Conservation (phyloP, 164 flowering plant genomes). For the Vitis rupestris region DNA sequence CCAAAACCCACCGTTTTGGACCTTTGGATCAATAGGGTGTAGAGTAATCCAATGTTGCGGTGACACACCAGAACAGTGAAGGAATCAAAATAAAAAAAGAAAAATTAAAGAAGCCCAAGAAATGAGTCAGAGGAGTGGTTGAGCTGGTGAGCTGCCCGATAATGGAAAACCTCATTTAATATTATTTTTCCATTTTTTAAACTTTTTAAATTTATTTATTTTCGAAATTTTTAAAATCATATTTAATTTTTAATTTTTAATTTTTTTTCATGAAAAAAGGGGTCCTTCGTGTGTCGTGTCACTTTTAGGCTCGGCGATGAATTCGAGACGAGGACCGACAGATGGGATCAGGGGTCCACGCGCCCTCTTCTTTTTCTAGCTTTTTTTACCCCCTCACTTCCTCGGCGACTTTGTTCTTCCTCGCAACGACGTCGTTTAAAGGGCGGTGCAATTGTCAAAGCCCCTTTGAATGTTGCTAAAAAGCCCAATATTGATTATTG, state of each 20-base stretch:
- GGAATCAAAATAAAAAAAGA: slow-evolving; percentile 19
- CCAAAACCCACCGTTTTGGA: slow-evolving; percentile 15
- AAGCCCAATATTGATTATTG: too few species aligned
- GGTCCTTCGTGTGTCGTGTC: slow-evolving; percentile 41
- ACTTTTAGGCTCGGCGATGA: slow-evolving; percentile 28
- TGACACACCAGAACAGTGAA: slow-evolving; percentile 10
- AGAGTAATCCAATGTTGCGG: slow-evolving; percentile 1
- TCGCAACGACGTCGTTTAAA: neutral
- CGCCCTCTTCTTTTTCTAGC: slow-evolving; percentile 8
- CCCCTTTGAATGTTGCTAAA: too few species aligned
- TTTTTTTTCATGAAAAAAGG: slow-evolving; percentile 5
- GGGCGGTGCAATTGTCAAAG: too few species aligned
- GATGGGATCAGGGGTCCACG: slow-evolving; percentile 28
- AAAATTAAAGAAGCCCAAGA: slow-evolving; percentile 13
- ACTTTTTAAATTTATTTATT: neutral
- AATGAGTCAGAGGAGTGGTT: slow-evolving; percentile 66
- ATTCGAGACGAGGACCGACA: slow-evolving; percentile 45
- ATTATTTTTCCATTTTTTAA: slow-evolving; percentile 1
- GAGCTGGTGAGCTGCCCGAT: slow-evolving; percentile 52
- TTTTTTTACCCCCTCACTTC: slow-evolving; percentile 16
- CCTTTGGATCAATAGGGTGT: slow-evolving; percentile 20
- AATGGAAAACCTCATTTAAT: slow-evolving; percentile 29
- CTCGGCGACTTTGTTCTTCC: slow-evolving; percentile 15
- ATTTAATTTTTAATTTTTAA: neutral
- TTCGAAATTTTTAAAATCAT: neutral